phyloP scores from a whole-genome alignment of 139 green algal genomes.

The Chlamydomonas schloesseri region DNA sequence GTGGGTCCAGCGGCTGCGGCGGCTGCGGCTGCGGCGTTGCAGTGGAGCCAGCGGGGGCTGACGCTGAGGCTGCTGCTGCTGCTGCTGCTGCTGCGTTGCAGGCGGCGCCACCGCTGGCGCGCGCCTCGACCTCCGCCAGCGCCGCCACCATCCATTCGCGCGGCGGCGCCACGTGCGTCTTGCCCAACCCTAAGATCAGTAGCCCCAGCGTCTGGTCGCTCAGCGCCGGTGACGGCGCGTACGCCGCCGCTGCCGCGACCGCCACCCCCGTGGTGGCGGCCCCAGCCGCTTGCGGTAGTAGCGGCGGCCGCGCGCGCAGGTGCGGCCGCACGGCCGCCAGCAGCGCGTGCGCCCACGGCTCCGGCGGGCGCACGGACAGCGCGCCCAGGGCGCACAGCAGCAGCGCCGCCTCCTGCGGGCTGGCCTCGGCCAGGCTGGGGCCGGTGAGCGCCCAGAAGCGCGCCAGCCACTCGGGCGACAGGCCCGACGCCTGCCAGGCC shows the following conservation, averaged over 20 bases:
- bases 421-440: not conserved
- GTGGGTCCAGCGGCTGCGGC: not conserved
- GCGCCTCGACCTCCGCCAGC: not conserved
- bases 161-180: not conserved
- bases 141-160: slow-evolving; percentile 11
- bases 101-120: not conserved
- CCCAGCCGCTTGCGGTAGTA: too few relatives aligned
- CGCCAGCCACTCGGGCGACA: slow-evolving; percentile 11
- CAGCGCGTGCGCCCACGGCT: not conserved
- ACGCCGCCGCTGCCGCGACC: not conserved
- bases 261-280: too few relatives aligned
- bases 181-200: slow-evolving; percentile 2
- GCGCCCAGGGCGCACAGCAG: slow-evolving; percentile 11
- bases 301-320: not conserved
- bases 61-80: too few relatives aligned
- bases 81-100: not conserved
- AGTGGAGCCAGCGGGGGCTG: too few relatives aligned
- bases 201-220: slow-evolving; percentile 16
- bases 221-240: not conserved
- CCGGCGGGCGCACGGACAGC: slow-evolving; percentile 5
- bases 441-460: slow-evolving; percentile 5
- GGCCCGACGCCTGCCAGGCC: slow-evolving; percentile 13
- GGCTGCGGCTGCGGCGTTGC: too few relatives aligned
- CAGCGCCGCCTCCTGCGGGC: slow-evolving; percentile 27
- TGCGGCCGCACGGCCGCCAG: not conserved